Conservation (phyloP, 345 rosid species). For the Pugionium cornutum region DNA sequence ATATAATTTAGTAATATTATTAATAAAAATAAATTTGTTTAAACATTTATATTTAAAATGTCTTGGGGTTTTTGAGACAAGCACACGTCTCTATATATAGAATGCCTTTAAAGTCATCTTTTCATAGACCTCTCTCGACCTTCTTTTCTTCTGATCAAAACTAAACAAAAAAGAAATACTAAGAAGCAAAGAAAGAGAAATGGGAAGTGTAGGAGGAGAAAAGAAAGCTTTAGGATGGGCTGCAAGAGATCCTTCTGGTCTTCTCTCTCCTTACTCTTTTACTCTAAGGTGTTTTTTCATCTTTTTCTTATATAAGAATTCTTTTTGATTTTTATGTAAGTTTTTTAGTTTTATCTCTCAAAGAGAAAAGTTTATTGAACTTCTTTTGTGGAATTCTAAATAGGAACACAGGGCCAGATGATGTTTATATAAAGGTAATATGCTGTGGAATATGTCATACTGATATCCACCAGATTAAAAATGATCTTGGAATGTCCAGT, state of each 20-base stretch:
- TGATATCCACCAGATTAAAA: slow-evolving; percentile 67
- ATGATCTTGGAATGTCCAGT: slow-evolving; percentile 55
- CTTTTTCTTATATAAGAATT: background rate
- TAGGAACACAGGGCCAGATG: slow-evolving; percentile 72
- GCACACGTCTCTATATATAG: background rate
- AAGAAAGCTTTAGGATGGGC: slow-evolving; percentile 73
- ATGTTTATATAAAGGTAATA: slow-evolving; percentile 63
- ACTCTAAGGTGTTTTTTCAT: slow-evolving; percentile 48
- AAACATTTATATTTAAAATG: too few species aligned
- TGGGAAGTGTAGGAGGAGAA: slow-evolving; percentile 52
- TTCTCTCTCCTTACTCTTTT: slow-evolving; percentile 61
- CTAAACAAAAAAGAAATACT: background rate
- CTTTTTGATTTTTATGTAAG: background rate
- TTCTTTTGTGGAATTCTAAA: background rate
- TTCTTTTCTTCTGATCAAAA: slow-evolving; percentile 1
- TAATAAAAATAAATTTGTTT: too few species aligned
- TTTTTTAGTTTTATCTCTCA: background rate
- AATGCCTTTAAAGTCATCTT: slow-evolving; percentile 6
- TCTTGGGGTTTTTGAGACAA: too few species aligned
- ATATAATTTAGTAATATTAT: too few species aligned
- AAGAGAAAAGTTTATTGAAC: background rate
- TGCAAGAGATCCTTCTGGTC: slow-evolving; percentile 73
- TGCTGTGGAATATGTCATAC: slow-evolving; percentile 76
- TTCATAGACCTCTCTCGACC: slow-evolving; percentile 15
- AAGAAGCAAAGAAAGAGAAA: slow-evolving; percentile 27